Base-by-base conservation (phyloP, 805 yeast genomes). In the Osmozyma mogii region DNA sequence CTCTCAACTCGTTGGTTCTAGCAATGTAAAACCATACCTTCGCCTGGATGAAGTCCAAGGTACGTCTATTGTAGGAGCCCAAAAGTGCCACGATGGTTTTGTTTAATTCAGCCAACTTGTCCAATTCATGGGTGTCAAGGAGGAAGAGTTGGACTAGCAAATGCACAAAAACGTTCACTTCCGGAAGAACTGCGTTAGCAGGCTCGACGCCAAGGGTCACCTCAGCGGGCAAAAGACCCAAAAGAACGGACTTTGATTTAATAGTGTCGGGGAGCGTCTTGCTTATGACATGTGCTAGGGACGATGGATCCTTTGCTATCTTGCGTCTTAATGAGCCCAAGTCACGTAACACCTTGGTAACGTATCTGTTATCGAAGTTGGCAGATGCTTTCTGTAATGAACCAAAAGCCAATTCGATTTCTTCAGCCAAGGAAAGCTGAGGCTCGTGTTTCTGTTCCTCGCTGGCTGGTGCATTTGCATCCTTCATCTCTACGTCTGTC, bases 1-100 rank as follows among this genome's bases (percentile, higher is more conserved):
- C 47, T 17, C 63, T 49, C 32, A 78, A 59, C 61, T 89, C 97
- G 41, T 75, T 74, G 2, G 87, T 72, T 55, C 94, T 75, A 25
- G 79, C 34, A n/a, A 43, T 33, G 61, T 87, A 89, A 53, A 89
- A 92, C 97, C 97, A 92, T 37, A 83, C 68, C 55, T 88, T 89
- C 10, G 97, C 92, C 40, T 76, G 76, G 35, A 92, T 70, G 46
- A 83, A 75, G 57, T 92, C 97, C 41, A 89, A 62, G 4, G 94
- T 72, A 40, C 97, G 73, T 41, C 81, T 75, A 57, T 85, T 85
- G 60, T 80, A 80, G 9, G 66, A 54, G 34, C 71, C 68, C 50
- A 85, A 67, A 30, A 76, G 61, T 9, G 60, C 50, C 32, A 80
- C 61, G 24, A 74, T 65, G 29, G 61, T 58, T 8, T 47, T 54